phyloP scores from a whole-genome alignment of 768 basidiomycete genomes.

The Lentinula raphanica region DNA sequence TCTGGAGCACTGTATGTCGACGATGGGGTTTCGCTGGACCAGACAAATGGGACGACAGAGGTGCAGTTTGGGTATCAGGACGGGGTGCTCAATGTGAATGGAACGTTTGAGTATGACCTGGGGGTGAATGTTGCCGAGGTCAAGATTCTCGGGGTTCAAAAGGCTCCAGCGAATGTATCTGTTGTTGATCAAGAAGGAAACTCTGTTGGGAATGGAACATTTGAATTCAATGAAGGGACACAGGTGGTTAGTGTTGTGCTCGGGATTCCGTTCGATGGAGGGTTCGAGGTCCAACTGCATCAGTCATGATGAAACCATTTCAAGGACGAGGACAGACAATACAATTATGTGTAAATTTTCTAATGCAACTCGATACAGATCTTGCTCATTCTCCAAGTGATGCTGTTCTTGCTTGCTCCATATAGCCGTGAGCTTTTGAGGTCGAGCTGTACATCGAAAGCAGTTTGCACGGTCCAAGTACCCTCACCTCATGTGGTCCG shows the following conservation, averaged over 20 bases:
- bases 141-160: slow-evolving; percentile 31
- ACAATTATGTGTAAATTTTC: no score
- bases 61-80: slow-evolving; percentile 28
- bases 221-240: slow-evolving; percentile 35
- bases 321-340: no score
- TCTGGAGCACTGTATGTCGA: slow-evolving; percentile 55
- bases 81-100: slow-evolving; percentile 27
- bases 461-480: no score
- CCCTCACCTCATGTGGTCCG: no score
- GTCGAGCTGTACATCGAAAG: no score
- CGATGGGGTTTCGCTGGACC: slow-evolving; percentile 51
- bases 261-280: slow-evolving; percentile 28
- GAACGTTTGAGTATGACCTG: slow-evolving; percentile 30
- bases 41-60: slow-evolving; percentile 21
- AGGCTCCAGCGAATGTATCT: slow-evolving; percentile 23
- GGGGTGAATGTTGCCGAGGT: slow-evolving; percentile 34
- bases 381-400: no score
- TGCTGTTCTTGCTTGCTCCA: no score
- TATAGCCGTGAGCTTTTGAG: no score
- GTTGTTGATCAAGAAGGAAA: slow-evolving; percentile 24
- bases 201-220: slow-evolving; percentile 18
- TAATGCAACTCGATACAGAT: no score
- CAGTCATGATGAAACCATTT: no score
- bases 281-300: slow-evolving; percentile 25
- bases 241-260: slow-evolving; percentile 43